A percentile compares a stretch with the other conserved stretches of the same genome.
phyloP scores from a whole-genome alignment of 2,329 filamentous ascomycete species.

The Remersonia thermophila region DNA sequence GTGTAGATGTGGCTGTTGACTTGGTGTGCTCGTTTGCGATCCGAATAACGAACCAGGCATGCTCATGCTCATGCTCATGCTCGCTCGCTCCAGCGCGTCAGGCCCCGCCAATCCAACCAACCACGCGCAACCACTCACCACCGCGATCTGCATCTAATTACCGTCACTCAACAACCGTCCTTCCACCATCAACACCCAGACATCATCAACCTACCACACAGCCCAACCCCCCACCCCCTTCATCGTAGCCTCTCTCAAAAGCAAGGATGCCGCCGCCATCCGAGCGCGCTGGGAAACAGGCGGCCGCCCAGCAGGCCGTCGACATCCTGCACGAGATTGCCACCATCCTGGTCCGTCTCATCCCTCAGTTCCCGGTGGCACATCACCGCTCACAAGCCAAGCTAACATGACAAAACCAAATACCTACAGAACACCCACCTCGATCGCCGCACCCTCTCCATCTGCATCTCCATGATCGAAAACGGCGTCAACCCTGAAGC shows the following conservation, averaged over 20 bases:
- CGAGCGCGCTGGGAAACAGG: slow-evolving; percentile 53
- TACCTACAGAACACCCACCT: slow-evolving; percentile 72
- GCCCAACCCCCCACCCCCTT: neutral
- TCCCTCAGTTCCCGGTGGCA: neutral
- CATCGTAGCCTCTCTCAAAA: too few relatives aligned
- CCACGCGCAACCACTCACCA: too few relatives aligned
- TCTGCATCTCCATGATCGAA: slow-evolving; percentile 94
- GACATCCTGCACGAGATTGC: slow-evolving; percentile 78
- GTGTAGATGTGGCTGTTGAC: too few relatives aligned
- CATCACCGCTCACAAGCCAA: neutral
- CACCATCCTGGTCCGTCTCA: slow-evolving; percentile 62
- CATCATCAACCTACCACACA: slow-evolving; percentile 25
- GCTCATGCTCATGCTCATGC: too few relatives aligned
- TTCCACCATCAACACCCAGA: slow-evolving; percentile 1
- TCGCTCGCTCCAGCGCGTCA: too few relatives aligned
- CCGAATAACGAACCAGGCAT: too few relatives aligned
- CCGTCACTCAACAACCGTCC: neutral
- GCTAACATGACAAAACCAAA: neutral
- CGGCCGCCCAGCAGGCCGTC: slow-evolving; percentile 68
- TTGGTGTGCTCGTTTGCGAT: too few relatives aligned
- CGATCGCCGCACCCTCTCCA: slow-evolving; percentile 78
- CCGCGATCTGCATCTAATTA: neutral
- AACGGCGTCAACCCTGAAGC: slow-evolving; percentile 95
- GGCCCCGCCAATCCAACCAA: too few relatives aligned
- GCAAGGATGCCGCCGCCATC: slow-evolving; percentile 6